Conservation (phyloP, 2,329 filamentous ascomycete species). For the Tolypocladium tropicale region DNA sequence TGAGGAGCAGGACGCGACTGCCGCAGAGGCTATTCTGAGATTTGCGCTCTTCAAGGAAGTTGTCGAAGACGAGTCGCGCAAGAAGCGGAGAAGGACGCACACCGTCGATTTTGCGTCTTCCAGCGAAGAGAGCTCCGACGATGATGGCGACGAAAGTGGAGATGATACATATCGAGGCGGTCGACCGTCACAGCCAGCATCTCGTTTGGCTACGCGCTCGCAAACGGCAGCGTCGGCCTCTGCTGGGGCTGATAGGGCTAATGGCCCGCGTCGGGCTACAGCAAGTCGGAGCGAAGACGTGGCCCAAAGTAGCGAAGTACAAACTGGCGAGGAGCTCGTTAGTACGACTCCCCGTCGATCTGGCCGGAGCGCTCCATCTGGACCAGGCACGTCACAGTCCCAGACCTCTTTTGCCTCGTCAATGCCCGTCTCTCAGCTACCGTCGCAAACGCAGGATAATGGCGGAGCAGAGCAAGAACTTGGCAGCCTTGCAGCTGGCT, state of each 20-base stretch:
- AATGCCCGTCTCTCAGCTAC: constrained; percentile 61
- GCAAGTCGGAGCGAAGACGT: background rate
- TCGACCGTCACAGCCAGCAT: constrained; percentile 17
- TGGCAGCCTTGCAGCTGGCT: constrained; percentile 28
- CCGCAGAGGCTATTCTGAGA: constrained; percentile 80
- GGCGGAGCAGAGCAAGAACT: constrained; percentile 35
- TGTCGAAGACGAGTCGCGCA: constrained; percentile 65
- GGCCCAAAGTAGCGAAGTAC: constrained; percentile 25
- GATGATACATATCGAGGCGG: constrained; percentile 45
- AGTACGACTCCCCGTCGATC: constrained; percentile 30
- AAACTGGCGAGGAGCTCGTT: constrained; percentile 19
- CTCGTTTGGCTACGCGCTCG: constrained; percentile 15
- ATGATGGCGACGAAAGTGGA: constrained; percentile 44
- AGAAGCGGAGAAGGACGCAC: constrained; percentile 67
- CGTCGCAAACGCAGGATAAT: constrained; percentile 31
- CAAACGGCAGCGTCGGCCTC: constrained; percentile 2
- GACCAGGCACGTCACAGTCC: constrained; percentile 27
- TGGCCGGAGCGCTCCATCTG: constrained; percentile 24
- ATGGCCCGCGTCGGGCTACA: background rate
- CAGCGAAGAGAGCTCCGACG: constrained; percentile 47
- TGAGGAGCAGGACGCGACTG: constrained; percentile 77
- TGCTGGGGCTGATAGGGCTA: constrained; percentile 35
- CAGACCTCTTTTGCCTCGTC: constrained; percentile 69
- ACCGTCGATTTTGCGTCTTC: constrained; percentile 47
- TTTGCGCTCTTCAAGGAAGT: constrained; percentile 98